A percentile compares a stretch with the other conserved stretches of the same genome.
phyloP scores from a whole-genome alignment of 2,329 filamentous ascomycete species.

The Thyridium curvatum region DNA sequence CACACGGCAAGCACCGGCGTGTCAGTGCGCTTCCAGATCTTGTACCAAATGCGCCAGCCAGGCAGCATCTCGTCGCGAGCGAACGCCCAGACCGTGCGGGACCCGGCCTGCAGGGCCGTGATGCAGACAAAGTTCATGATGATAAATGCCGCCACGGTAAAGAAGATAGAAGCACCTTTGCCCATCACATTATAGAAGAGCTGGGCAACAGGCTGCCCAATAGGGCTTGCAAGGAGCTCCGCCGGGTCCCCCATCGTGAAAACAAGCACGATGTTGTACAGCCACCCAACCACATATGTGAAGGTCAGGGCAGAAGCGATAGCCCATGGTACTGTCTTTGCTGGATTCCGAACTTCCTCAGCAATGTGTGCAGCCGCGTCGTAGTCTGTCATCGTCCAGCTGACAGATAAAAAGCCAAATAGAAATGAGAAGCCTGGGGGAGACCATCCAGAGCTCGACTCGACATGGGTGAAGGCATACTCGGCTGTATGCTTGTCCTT shows the following conservation, averaged over 20 bases:
- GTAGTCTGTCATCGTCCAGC: slow-evolving; percentile 51
- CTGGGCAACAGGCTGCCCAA: slow-evolving; percentile 47
- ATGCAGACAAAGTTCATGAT: slow-evolving; percentile 55
- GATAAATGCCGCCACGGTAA: slow-evolving; percentile 48
- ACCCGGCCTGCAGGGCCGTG: slow-evolving; percentile 47
- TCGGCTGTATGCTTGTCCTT: slow-evolving; percentile 41
- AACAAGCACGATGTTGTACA: slow-evolving; percentile 52
- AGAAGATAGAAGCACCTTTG: slow-evolving; percentile 44
- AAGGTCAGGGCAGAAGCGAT: slow-evolving; percentile 49
- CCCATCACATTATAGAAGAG: slow-evolving; percentile 54
- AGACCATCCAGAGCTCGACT: slow-evolving; percentile 44
- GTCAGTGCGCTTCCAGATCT: slow-evolving; percentile 38
- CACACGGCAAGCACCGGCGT: slow-evolving; percentile 49
- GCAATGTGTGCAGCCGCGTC: slow-evolving; percentile 32
- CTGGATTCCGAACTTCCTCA: slow-evolving; percentile 34
- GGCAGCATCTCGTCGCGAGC: slow-evolving; percentile 45
- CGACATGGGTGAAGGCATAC: slow-evolving; percentile 50
- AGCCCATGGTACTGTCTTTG: slow-evolving; percentile 37
- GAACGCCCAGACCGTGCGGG: slow-evolving; percentile 48
- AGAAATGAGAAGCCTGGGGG: slow-evolving; percentile 49
- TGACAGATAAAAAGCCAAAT: slow-evolving; percentile 54
- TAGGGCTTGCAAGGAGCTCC: slow-evolving; percentile 35
- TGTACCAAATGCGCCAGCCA: slow-evolving; percentile 39
- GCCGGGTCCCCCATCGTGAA: slow-evolving; percentile 48
- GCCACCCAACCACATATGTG: slow-evolving; percentile 47